Conservation (phyloP, 2,329 filamentous ascomycete species). For the Xylariales sp. region DNA sequence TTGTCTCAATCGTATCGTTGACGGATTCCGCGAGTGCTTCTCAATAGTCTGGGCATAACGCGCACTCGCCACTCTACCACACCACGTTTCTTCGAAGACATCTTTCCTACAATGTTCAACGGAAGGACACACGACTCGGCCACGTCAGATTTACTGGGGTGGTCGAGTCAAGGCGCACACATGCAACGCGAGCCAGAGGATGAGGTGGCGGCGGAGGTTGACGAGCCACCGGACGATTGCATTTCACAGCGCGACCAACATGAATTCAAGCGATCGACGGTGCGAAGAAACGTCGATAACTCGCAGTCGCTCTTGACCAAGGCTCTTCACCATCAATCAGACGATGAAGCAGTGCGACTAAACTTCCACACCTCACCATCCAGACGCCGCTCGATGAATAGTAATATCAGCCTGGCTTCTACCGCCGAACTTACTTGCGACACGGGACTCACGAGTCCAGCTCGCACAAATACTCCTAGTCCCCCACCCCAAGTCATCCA, state of each 20-base stretch:
- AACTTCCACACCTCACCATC: constrained; percentile 32
- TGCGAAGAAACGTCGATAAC: constrained; percentile 46
- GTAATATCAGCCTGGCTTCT: constrained; percentile 74
- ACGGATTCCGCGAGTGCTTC: background rate
- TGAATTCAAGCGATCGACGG: constrained; percentile 43
- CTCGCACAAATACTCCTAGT: constrained; percentile 82
- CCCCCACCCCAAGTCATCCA: constrained; percentile 67
- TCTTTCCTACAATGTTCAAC: constrained; percentile 29
- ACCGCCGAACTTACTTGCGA: constrained; percentile 94
- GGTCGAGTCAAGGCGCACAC: constrained; percentile 39
- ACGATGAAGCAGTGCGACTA: constrained; percentile 44
- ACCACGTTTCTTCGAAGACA: background rate
- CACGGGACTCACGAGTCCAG: constrained; percentile 82
- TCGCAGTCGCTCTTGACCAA: constrained; percentile 83
- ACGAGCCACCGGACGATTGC: constrained; percentile 76
- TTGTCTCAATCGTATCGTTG: background rate
- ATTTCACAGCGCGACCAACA: constrained; percentile 22
- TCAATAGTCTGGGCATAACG: background rate
- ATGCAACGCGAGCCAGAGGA: constrained; percentile 43
- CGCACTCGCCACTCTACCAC: constrained; percentile 1
- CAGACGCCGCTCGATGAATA: constrained; percentile 64
- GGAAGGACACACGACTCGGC: constrained; percentile 31
- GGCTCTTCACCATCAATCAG: constrained; percentile 67
- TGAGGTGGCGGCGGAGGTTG: constrained; percentile 69
- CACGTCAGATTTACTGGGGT: constrained; percentile 40